Evolutionary conservation across 2,329 filamentous ascomycete genomes (phyloP).

Genomic region (Fonsecaea multimorphosa): DNA sequence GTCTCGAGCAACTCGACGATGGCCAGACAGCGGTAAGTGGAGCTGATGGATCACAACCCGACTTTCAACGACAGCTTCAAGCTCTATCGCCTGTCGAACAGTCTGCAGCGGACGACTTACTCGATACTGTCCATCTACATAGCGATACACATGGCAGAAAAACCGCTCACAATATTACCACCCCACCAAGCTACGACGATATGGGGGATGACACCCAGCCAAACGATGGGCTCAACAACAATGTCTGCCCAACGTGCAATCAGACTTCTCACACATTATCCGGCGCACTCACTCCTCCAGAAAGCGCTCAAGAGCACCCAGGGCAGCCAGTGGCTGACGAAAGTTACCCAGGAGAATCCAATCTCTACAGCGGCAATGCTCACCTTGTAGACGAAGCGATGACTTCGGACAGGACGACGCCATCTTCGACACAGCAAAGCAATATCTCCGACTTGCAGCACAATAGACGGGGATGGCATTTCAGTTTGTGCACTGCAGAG

Average conservation of each 20-base stretch:
- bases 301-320: background rate
- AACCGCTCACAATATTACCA: background rate
- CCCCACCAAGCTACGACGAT: background rate
- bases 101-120: background rate
- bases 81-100: background rate
- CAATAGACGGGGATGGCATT: conserved; percentile 1
- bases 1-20: conserved; percentile 5
- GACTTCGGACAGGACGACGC: background rate
- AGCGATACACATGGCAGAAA: background rate
- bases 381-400: background rate
- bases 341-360: background rate
- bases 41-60: background rate
- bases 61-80: background rate
- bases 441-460: background rate
- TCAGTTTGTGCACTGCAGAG: background rate
- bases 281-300: background rate
- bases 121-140: background rate
- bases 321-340: background rate
- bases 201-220: background rate
- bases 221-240: background rate
- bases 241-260: background rate
- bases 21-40: background rate
- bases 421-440: background rate
- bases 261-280: background rate
- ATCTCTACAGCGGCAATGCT: background rate